Conservation (phyloP, 371 early-diverging fungal species). For the Syncephalastrum racemosum region DNA sequence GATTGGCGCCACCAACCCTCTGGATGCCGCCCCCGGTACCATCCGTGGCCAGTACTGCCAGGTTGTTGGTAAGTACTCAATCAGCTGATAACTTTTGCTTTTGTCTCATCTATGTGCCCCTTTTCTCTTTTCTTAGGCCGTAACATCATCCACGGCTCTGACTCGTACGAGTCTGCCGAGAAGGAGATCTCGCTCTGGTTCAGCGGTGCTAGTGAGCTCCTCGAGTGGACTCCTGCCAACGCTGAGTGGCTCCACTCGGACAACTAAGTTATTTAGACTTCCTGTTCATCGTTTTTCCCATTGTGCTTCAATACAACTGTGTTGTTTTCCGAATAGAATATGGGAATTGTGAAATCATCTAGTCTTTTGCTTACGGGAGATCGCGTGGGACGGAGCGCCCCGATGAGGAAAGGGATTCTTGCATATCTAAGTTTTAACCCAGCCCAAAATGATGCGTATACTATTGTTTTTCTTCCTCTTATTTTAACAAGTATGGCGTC, state of each 20-base stretch:
- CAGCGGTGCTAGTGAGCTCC: slow-evolving; percentile 60
- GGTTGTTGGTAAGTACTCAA: slow-evolving; percentile 12
- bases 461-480: slow-evolving; percentile 1
- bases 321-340: too few relatives aligned
- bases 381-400: too few relatives aligned
- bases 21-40: slow-evolving; percentile 87
- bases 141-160: slow-evolving; percentile 96
- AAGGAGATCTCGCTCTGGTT: slow-evolving; percentile 94
- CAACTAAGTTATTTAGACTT: slow-evolving; percentile 24
- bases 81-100: slow-evolving; percentile 23
- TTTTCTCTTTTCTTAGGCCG: slow-evolving; percentile 55
- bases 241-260: slow-evolving; percentile 43
- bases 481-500: too few relatives aligned
- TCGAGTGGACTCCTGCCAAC: slow-evolving; percentile 47
- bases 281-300: too few relatives aligned
- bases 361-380: too few relatives aligned
- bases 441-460: too few relatives aligned
- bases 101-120: too few relatives aligned
- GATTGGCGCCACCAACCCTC: slow-evolving; percentile 85
- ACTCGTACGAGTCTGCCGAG: slow-evolving; percentile 89
- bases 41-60: slow-evolving; percentile 92
- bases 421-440: too few relatives aligned
- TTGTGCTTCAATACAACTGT: too few relatives aligned
- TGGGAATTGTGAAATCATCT: too few relatives aligned
- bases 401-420: too few relatives aligned